These are phyloP conservation scores for Rhododendron ovatum DNA, from an alignment of 148 eudicot species.

Conservation along the genomic window DNA sequence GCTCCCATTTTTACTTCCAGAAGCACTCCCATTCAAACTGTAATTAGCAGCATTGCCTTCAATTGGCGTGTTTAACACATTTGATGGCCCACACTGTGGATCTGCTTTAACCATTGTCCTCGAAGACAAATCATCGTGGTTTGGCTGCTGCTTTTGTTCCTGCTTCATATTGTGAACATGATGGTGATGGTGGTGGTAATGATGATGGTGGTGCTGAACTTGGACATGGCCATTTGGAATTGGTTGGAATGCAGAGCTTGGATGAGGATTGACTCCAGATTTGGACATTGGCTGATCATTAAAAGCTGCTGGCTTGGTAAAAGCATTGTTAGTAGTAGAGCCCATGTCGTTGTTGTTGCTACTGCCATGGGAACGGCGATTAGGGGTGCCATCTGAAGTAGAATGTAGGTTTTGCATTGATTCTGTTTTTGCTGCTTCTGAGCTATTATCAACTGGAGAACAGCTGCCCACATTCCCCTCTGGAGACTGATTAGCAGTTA, in stretches of 20 bases:
- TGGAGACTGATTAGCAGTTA: conserved; percentile 46
- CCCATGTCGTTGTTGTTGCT: conserved; percentile 75
- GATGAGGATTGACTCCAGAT: conserved; percentile 34
- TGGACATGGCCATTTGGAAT: conserved; percentile 25
- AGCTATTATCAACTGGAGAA: conserved; percentile 55
- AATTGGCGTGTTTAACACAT: conserved; percentile 14
- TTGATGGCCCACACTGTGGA: conserved; percentile 39
- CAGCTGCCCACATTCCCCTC: conserved; percentile 68
- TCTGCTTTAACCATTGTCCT: conserved; percentile 20
- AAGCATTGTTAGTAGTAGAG: conserved; percentile 50
- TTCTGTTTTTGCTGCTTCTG: conserved; percentile 56
- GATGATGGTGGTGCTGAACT: conserved; percentile 54
- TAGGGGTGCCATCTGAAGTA: conserved; percentile 37
- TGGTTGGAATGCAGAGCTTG: conserved; percentile 37
- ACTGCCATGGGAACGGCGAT: conserved; percentile 56
- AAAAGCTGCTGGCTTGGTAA: conserved; percentile 30
- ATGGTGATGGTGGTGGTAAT: conserved; percentile 54
- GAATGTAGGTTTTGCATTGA: conserved; percentile 31
- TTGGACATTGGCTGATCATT: conserved; percentile 32
- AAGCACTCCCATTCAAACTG: conserved; percentile 52
- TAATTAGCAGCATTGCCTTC: conserved; percentile 51
- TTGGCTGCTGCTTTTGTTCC: conserved; percentile 19
- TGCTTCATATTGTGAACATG: conserved; percentile 41
- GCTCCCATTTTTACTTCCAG: conserved; percentile 72
- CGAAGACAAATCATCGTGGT: conserved; percentile 27